Conservation (phyloP, 371 early-diverging fungal species). For the Rhizopus stolonifer region DNA sequence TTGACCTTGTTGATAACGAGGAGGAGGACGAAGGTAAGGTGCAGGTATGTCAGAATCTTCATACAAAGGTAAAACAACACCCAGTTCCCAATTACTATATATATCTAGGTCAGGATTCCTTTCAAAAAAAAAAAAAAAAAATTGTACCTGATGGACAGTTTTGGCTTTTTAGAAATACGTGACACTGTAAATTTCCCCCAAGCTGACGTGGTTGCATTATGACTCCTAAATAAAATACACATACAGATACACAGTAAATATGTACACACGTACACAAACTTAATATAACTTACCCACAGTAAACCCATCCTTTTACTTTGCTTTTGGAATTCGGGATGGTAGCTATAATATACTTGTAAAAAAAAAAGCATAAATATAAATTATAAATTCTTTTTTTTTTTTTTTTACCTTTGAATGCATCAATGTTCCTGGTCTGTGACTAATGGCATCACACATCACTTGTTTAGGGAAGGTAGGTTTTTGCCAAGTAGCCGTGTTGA, state of each 20-base stretch:
- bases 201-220: constrained; percentile 47
- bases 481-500: constrained; percentile 32
- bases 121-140: too few species aligned
- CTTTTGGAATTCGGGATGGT: constrained; percentile 19
- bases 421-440: constrained; percentile 38
- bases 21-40: constrained; percentile 41
- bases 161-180: constrained; percentile 27
- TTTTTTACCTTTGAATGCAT: constrained; percentile 48
- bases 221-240: constrained; percentile 37
- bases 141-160: constrained; percentile 43
- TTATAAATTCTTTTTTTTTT: background rate
- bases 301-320: constrained; percentile 40
- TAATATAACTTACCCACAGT: constrained; percentile 48
- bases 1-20: constrained; percentile 30
- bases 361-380: background rate
- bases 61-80: constrained; percentile 40
- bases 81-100: constrained; percentile 52
- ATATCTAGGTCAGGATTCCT: too few species aligned
- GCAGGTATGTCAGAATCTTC: constrained; percentile 35
- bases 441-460: constrained; percentile 46
- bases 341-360: constrained; percentile 38
- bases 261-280: too few species aligned
- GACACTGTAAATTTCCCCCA: constrained; percentile 42
- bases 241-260: too few species aligned
- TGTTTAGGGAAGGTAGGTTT: constrained; percentile 41